phyloP scores from a whole-genome alignment of 768 basidiomycete genomes.

The Gloeophyllum trabeum region DNA sequence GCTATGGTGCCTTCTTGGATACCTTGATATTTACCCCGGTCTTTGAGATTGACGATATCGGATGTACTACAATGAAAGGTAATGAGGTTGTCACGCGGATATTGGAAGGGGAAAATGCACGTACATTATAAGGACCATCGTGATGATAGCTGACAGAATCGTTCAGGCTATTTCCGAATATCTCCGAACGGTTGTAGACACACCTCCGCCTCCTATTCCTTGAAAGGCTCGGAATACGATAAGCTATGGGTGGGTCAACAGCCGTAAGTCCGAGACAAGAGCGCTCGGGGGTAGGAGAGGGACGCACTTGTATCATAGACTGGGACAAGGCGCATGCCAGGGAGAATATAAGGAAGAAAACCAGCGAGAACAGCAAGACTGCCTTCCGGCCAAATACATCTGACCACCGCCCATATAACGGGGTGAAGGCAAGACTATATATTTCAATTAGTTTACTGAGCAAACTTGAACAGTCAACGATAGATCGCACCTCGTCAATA shows the following conservation, averaged over 20 bases:
- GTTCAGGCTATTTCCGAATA: background rate
- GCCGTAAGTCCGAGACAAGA: background rate
- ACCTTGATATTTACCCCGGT: background rate
- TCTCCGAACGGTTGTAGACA: background rate
- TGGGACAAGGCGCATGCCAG: conserved; percentile 9
- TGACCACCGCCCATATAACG: conserved; percentile 12
- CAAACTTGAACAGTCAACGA: background rate
- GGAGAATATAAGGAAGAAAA: conserved; percentile 8
- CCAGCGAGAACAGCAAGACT: conserved; percentile 6
- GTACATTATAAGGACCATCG: conserved; percentile 12
- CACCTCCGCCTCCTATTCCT: conserved; percentile 5
- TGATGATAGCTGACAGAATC: conserved; percentile 8
- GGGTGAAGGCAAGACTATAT: conserved; percentile 1
- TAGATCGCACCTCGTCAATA: conserved; percentile 6
- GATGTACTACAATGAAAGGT: background rate
- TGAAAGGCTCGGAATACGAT: conserved; percentile 11
- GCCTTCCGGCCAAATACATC: conserved; percentile 12
- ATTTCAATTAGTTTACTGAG: background rate
- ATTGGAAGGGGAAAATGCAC: background rate
- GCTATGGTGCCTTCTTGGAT: conserved; percentile 7
- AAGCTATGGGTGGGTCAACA: conserved; percentile 1
- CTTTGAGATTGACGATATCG: background rate
- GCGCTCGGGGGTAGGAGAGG: background rate
- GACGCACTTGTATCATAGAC: conserved; percentile 7
- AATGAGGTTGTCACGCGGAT: background rate